Conservation (phyloP, 1,284 basidiomycete genomes). For the Somion occarium region DNA sequence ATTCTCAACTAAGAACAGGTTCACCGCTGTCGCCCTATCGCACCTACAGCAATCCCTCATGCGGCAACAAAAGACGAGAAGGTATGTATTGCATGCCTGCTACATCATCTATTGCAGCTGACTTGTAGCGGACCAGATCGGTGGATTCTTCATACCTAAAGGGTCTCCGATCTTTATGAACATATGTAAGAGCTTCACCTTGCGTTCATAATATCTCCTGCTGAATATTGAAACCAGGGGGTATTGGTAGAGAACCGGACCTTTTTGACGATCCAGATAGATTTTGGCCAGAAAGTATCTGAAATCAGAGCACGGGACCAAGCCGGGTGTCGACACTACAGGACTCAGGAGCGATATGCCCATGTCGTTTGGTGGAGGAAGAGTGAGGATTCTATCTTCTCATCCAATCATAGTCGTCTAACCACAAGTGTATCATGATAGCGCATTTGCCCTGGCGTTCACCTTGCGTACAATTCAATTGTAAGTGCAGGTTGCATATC, state of each 20-base stretch:
- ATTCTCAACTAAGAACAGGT: no score
- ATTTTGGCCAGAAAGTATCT: conserved; percentile 16
- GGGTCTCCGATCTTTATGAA: conserved; percentile 6
- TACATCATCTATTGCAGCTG: background rate
- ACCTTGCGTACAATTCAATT: conserved; percentile 16
- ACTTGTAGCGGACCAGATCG: conserved; percentile 2
- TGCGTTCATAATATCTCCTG: background rate
- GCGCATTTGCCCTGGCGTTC: conserved; percentile 20
- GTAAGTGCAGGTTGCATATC: conserved; percentile 3
- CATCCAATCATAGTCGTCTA: background rate
- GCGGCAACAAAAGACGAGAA: background rate
- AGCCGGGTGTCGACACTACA: background rate
- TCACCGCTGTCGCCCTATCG: conserved; percentile 4
- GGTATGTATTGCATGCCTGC: background rate
- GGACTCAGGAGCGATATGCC: conserved; percentile 10
- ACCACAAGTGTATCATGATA: background rate
- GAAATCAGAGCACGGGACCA: conserved; percentile 15
- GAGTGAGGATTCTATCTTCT: conserved; percentile 9
- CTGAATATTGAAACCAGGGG: background rate
- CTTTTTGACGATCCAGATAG: conserved; percentile 2
- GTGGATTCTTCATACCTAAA: conserved; percentile 2
- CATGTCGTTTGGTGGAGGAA: conserved; percentile 17
- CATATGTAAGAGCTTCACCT: background rate
- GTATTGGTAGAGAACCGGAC: conserved; percentile 2
- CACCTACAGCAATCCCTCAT: background rate